Evolutionary conservation across 352 stramenopile species (phyloP), one percentile per base, ranked within the genome.

Genomic region (Phytophthora hybrid): DNA sequence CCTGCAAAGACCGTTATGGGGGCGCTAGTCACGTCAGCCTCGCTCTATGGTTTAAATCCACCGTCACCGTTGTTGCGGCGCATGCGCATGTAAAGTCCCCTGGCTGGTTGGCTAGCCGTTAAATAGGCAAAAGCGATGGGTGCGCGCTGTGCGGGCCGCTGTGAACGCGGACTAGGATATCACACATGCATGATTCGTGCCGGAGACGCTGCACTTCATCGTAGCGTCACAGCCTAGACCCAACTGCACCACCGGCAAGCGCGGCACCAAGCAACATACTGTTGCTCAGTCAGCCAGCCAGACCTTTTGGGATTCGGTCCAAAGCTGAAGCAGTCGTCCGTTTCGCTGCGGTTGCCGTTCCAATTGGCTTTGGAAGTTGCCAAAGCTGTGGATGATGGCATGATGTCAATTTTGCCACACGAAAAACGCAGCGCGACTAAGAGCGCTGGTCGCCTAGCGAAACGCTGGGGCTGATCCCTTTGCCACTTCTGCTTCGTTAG

Each of bases 81-180:
- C 13, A 16, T 26, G n/a, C 18, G 46, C 53, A 34, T 41, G 34
- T 51, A 51, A 39, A 55, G 53, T n/a, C n/a, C n/a, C n/a, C n/a
- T n/a, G n/a, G n/a, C n/a, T n/a, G n/a, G n/a, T 46, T 5, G 16
- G 39, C 39, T 46, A 46, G 46, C 46, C 18, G 18, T 51, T 19
- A 10, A 8, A 41, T 53, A 39, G 32, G 29, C 51, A 68, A 51
- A 59, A 59, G 13, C 62, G 46, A n/a, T 74, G 68, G 68, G 61
- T 71, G 66, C 14, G 23, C 39, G 23, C 29, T 66, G 47, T 65
- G 51, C 37, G 34, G 66, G 10, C 56, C 31, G 34, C 21, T 63
- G 19, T 23, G 41, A 46, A 34, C 52, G n/a, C 44, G 52, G 29
- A 26, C 47, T 26, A 26, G 23, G 23, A 26, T 26, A 57, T 53